Base-by-base conservation (phyloP, 2,329 filamentous ascomycete species). In the Alternaria sp. region DNA sequence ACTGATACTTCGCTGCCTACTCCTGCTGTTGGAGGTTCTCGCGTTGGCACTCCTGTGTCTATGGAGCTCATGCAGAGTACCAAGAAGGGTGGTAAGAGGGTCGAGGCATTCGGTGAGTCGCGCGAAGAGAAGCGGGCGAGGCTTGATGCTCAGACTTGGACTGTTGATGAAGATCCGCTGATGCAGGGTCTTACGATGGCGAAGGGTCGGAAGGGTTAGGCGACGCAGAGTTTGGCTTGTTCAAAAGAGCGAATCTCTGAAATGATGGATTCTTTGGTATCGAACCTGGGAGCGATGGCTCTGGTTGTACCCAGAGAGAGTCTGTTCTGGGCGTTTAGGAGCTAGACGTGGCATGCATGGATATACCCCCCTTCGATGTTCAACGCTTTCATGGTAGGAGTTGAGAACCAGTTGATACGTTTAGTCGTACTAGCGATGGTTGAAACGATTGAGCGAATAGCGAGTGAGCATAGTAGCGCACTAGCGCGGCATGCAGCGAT, bases 1-100 rank as follows among this genome's bases (percentile, higher is more conserved):
- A 77, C 73, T 2, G 71, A 77, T 40, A 72, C 72, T 3, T 73
- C 69, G 7, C 59, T 74, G 4, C 59, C 68, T 2, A 75, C 74
- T 1, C 73, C 73, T 4, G 73, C 66, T 5, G 57, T 69, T 5
- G 65, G 36, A 12, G 67, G 61, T 7, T 74, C 74, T 15, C 65
- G 74, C 8, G 59, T 73, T 26, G 64, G 65, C 45, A 77, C 75
- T 1, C 75, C 75, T 0, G 67, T 67, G 50, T 36, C 26, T 19
- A 30, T 50, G 3, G 64, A 65, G 44, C 44, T 46, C 26, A 7
- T 11, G 10, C 17, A 21, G 13, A 46, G 13, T 26, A 17, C 15
- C 59, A 68, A 54, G 19, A 69, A 64, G 55, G 49, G 21, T 28
- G 51, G 7, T 25, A 53, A 64, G 60, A 30, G 45, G 7, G 28